Base-by-base conservation (phyloP, 805 yeast species). In the Dipodascopsis tothii region DNA sequence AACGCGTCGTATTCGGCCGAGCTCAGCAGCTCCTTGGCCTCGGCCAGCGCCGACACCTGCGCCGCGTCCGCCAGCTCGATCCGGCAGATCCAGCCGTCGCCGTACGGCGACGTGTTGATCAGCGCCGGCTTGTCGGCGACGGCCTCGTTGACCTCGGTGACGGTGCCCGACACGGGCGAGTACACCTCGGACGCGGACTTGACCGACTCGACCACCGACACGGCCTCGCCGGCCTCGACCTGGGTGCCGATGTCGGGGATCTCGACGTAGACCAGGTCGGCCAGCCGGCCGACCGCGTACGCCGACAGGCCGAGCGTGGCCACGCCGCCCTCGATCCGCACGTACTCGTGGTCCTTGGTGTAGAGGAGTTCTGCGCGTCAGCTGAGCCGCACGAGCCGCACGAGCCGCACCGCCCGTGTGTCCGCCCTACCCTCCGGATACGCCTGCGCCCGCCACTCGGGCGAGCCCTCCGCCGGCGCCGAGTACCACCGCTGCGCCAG, bases 241-340 rank as follows among this genome's bases (percentile, higher is more conserved):
- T 60, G 68, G 33, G 72, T 74, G 33, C 80, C 84, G 33, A 74
- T 75, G 55, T 81, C 88, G 37, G 95, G 94, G 56, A 90, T 72
- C 67, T 92, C 98, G 47, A 88, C 81, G 62, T 73, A 92, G 3
- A 97, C 94, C 44, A 94, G 94, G 66, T 92, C 98, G 36, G 98
- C 98, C 49, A 92, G 75, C 5, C 97, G 94, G 59, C 87, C 95
- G 19, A 96, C 81, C 17, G 98, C 98, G 62, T 92, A 88, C 58
- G 76, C 78, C 45, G 98, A 87, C 65, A 92, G 86, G 23, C 98
- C 98, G 44, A 90, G 30, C 52, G 9, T 37, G 46, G 53, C 82
- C 35, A 80, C 71, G 65, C 88, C 95, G 21, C 76, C 75, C 62
- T 84, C 94, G 44, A 78, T 72, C 3, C 95, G 88, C 44, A 92